These are phyloP conservation scores for Phytophthora idaei DNA, from an alignment of 352 stramenopile species.

Conservation along the genomic window DNA sequence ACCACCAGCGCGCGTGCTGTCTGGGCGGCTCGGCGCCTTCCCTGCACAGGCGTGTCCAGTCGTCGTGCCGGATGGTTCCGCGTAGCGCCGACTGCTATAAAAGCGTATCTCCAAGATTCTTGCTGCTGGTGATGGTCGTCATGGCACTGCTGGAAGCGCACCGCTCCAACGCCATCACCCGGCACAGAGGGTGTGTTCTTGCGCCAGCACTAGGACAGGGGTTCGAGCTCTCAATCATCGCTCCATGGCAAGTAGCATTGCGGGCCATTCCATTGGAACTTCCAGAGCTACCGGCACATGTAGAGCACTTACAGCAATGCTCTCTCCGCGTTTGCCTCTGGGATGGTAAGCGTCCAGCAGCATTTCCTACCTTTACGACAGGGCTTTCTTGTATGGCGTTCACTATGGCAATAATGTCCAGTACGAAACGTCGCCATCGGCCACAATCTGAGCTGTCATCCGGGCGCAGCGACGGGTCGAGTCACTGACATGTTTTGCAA, in stretches of 20 bases:
- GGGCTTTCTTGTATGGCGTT: constrained; percentile 9
- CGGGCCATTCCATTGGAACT: constrained; percentile 6
- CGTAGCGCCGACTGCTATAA: constrained; percentile 1
- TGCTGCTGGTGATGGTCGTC: not conserved
- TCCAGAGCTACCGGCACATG: not conserved
- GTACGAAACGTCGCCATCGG: constrained; percentile 1
- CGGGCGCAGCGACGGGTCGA: constrained; percentile 1
- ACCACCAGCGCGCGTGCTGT: constrained; percentile 12
- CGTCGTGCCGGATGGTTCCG: constrained; percentile 21
- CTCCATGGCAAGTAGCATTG: constrained; percentile 10
- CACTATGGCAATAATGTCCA: constrained; percentile 22
- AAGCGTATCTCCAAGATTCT: constrained; percentile 18
- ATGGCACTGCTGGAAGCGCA: constrained; percentile 2
- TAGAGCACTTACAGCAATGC: not conserved
- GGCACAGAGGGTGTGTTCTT: constrained; percentile 16
- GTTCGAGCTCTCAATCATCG: not conserved
- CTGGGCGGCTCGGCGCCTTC: constrained; percentile 3
- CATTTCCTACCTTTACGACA: constrained; percentile 11
- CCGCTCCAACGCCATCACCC: not conserved
- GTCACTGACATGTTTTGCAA: constrained; percentile 6
- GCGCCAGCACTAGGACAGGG: constrained; percentile 4
- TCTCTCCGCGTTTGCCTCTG: constrained; percentile 7
- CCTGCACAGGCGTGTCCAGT: constrained; percentile 15
- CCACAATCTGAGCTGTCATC: constrained; percentile 23
- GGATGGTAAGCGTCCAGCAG: constrained; percentile 20